Evolutionary conservation across 768 basidiomycete species (phyloP), one percentile per base, ranked within the genome.

Genomic region (Lactifluus volemus): DNA sequence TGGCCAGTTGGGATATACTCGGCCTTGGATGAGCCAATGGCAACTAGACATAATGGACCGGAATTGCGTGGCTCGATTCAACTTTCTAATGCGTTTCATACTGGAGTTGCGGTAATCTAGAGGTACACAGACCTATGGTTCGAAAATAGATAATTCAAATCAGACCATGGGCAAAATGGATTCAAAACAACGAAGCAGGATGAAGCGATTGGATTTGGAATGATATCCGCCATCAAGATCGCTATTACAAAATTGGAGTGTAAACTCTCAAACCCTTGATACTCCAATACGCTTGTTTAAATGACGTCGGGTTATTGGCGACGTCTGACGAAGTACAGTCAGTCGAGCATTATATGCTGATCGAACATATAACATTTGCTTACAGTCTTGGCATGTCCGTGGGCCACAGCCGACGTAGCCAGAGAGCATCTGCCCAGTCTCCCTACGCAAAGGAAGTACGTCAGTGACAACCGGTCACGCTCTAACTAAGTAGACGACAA

Each of bases 241-340:
- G 45, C 19, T 47, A 25, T 21, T 12, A 21, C 9, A 1, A 11
- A 12, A 3, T 1, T 3, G 69, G 69, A 1, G 72, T 74, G 67
- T 86, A 89, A 14, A 86, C 75, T 30, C 77, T 75, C 39, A 89
- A 70, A 15, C 79, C 77, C 65, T 82, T 81, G 70, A 90, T 76
- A 63, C 81, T 82, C 85, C 86, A 90, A 71, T 84, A 89, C 2
- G 88, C 84, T 17, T 85, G 75, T 8, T 61, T 45, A 71, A 89
- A 89, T 9, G 75, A 77, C 4, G 67, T 58, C 0, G 88, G 87
- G 65, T 84, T 78, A 60, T 81, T 78, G 69, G 82, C 70, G 36
- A 88, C 86, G 64, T 77, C 84, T 85, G 56, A 49, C 4, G 15
- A 15, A 17, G 47, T 49, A 17, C 19, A 47, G 45, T 47, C 19